Evolutionary conservation across 1,284 basidiomycete genomes (phyloP).

Genomic region (Wallemia mellicola): DNA sequence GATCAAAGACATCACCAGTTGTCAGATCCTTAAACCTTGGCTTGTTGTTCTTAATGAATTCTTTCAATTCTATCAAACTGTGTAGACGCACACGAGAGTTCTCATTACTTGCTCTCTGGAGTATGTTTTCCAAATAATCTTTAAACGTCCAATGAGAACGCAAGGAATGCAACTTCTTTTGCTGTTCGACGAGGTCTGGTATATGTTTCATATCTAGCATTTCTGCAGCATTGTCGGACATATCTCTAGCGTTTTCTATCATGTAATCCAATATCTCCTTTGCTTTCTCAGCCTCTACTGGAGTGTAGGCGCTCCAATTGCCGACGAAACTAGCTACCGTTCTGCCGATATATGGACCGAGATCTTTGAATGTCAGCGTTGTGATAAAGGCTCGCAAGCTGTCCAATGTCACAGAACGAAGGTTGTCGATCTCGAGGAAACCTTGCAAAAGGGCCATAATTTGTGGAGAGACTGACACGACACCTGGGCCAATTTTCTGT

Average conservation of each 20-base stretch:
- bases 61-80: slow-evolving; percentile 45
- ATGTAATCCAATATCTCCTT: slow-evolving; percentile 35
- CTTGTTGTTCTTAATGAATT: slow-evolving; percentile 26
- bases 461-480: slow-evolving; percentile 52
- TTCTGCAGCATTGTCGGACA: slow-evolving; percentile 33
- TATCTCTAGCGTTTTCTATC: slow-evolving; percentile 27
- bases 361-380: slow-evolving; percentile 34
- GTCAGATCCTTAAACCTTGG: slow-evolving; percentile 30
- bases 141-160: slow-evolving; percentile 25
- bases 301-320: slow-evolving; percentile 38
- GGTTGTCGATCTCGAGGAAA: slow-evolving; percentile 36
- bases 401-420: slow-evolving; percentile 46
- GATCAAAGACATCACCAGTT: slow-evolving; percentile 61
- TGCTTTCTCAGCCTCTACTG: slow-evolving; percentile 25
- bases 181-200: slow-evolving; percentile 28
- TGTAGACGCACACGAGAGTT: slow-evolving; percentile 51
- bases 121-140: slow-evolving; percentile 31
- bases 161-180: slow-evolving; percentile 21
- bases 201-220: slow-evolving; percentile 45
- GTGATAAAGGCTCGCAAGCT: slow-evolving; percentile 58
- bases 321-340: slow-evolving; percentile 61
- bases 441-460: slow-evolving; percentile 94
- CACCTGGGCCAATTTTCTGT: slow-evolving; percentile 33
- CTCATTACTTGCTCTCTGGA: slow-evolving; percentile 46
- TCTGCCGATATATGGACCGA: slow-evolving; percentile 58